Conservation (phyloP, 202 grass and related monocot genomes). For the Brachypodium distachyon region DNA sequence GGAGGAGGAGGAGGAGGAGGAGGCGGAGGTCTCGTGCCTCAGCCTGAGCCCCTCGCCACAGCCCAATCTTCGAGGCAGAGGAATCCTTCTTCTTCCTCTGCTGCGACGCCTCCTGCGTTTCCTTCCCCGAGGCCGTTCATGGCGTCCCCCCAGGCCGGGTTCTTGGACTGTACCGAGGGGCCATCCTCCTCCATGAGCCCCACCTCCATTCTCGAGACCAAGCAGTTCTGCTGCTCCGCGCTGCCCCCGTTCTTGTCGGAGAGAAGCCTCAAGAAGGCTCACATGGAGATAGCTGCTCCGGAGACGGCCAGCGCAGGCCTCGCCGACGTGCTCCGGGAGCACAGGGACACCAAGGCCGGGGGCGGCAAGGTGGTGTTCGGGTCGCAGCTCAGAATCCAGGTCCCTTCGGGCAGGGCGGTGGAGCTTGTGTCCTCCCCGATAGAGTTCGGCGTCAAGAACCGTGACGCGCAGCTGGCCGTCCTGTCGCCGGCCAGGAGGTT, state of each 20-base stretch:
- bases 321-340: slow-evolving; percentile 62
- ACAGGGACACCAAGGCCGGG: slow-evolving; percentile 17
- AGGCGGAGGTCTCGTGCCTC: slow-evolving; percentile 27
- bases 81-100: background rate
- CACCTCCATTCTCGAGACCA: slow-evolving; percentile 85
- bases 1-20: background rate
- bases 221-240: slow-evolving; percentile 47
- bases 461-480: slow-evolving; percentile 53
- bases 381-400: slow-evolving; percentile 82
- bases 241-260: slow-evolving; percentile 52
- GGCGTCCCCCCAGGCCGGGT: slow-evolving; percentile 45
- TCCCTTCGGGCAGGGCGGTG: slow-evolving; percentile 32
- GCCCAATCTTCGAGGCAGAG: slow-evolving; percentile 13
- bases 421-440: slow-evolving; percentile 64
- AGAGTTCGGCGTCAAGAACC: slow-evolving; percentile 88
- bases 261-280: slow-evolving; percentile 26
- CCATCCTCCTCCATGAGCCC: slow-evolving; percentile 65
- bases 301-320: slow-evolving; percentile 50
- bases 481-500: slow-evolving; percentile 65
- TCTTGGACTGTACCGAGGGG: slow-evolving; percentile 40
- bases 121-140: slow-evolving; percentile 55
- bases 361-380: slow-evolving; percentile 71
- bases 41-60: slow-evolving; percentile 26
- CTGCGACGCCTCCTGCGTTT: slow-evolving; percentile 18
- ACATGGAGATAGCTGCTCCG: background rate